Evolutionary conservation across 352 stramenopile species (phyloP), one percentile per base, ranked within the genome.

Genomic region (Globisporangium spinosum): DNA sequence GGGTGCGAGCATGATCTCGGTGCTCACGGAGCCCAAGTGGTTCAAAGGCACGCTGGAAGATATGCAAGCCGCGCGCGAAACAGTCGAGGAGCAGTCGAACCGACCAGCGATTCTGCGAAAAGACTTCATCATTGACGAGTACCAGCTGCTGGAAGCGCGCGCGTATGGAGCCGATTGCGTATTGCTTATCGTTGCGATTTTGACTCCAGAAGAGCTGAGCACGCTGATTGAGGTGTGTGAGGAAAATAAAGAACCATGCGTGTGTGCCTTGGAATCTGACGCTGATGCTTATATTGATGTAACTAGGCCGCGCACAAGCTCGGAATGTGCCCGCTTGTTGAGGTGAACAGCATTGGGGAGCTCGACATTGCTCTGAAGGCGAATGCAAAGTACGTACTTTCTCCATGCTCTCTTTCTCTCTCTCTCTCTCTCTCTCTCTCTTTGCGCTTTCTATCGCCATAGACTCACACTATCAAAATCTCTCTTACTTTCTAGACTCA

Each of bases 21-120:
- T 99, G 58, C 86, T 99, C 38, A 99, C 98, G 9, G 98, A 99
- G 83, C 90, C 90, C 40, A 95, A 93, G 71, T 99, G 95, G 91
- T 99, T 99, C 82, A 97, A 98, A 73, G 98, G 98, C 0, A 93
- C 89, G 25, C 78, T 99, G 13, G 82, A 95, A n/a, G 90, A 95
- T 66, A 83, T 95, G 83, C 70, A 78, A 62, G 66, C 65, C 23
- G 83, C 85, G 49, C 76, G 83, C 20, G 65, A 88, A 23, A 77
- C 77, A 15, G 77, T 93, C 25, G 58, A 88, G n/a, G 56, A 67
- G 38, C 59, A 85, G 61, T 66, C 40, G 13, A 59, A 70, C 20
- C 88, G 88, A 13, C 86, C 89, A 4, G 89, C 84, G 43, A 89
- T 97, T 62, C 70, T 97, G 59, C 85, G 89, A 58, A 97, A 95